Conservation (phyloP, 495 filamentous ascomycete species). For the Hypoxylon trugodes region DNA sequence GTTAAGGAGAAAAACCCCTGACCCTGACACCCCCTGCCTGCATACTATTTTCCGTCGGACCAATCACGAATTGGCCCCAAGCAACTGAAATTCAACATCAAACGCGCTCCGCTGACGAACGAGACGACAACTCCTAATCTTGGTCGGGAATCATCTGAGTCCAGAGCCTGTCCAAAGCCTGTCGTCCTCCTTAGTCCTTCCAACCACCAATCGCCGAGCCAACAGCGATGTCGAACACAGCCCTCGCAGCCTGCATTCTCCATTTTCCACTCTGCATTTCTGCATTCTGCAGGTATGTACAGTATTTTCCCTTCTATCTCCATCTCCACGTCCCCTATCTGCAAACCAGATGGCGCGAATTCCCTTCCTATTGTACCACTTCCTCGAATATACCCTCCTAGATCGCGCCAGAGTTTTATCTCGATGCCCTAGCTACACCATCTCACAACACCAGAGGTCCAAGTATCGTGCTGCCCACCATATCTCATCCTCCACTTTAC, state of each 20-base stretch:
- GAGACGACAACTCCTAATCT: slow-evolving; percentile 43
- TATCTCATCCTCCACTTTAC: slow-evolving; percentile 20
- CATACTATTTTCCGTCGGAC: slow-evolving; percentile 36
- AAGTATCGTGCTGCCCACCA: slow-evolving; percentile 35
- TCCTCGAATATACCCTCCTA: slow-evolving; percentile 39
- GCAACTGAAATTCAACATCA: slow-evolving; percentile 43
- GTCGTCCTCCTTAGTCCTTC: neutral
- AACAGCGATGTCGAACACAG: slow-evolving; percentile 12
- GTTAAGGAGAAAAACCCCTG: slow-evolving; percentile 37
- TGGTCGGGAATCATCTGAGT: slow-evolving; percentile 36
- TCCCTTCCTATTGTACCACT: slow-evolving; percentile 12
- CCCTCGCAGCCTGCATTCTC: neutral
- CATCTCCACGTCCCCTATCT: too few relatives aligned
- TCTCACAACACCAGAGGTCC: slow-evolving; percentile 32
- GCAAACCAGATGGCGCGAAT: slow-evolving; percentile 19
- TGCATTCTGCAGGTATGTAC: slow-evolving; percentile 18
- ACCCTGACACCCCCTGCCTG: slow-evolving; percentile 36
- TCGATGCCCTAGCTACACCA: slow-evolving; percentile 31
- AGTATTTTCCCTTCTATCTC: slow-evolving; percentile 11
- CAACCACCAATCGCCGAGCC: slow-evolving; percentile 6
- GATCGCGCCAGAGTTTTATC: slow-evolving; percentile 43
- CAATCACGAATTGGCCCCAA: slow-evolving; percentile 32
- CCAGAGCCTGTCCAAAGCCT: slow-evolving; percentile 18
- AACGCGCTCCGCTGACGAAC: slow-evolving; percentile 42
- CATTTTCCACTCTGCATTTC: neutral